Evolutionary conservation across 2,329 filamentous ascomycete species (phyloP), one percentile per base, ranked within the genome.

Genomic region (Ceratocystis papillata): DNA sequence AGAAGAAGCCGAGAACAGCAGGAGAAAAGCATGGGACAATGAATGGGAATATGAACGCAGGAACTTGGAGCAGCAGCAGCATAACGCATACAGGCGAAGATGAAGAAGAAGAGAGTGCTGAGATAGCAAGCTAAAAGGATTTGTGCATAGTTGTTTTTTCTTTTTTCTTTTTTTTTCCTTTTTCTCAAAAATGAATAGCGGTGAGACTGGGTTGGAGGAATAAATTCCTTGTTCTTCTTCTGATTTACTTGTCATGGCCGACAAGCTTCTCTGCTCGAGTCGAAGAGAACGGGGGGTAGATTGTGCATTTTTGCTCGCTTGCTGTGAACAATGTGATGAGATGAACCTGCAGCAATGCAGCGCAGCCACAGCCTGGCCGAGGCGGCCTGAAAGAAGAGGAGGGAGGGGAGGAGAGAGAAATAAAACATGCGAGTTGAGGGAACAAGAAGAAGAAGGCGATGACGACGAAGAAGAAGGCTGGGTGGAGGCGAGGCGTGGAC

Each of bases 361-460:
- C 41, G 25, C 61, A 62, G 41, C 61, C 61, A 62, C 41, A 48
- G 61, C 37, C 61, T 46, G 28, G 41, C 17, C 12, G 41, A 46
- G 46, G 37, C 41, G 22, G 41, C 20, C 41, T 48, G 41, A 28
- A 22, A 30, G 6, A 30, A 45, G 17, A n/a, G 30, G 33, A 61
- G 30, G 33, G 46, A 50, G 20, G 46, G 6, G 22, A 25, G 22
- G 22, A 25, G 22, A 17, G 17, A 48, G 17, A 17, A 17, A 57
- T 3, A 28, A 57, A 57, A n/a, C 53, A 57, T 57, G 53, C 12
- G 6, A 12, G 22, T n/a, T 17, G 12, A 28, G 53, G 20, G 46
- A 22, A 12, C 2, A 20, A 10, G 45, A 20, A 41, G 10, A 41
- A 41, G 37, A 41, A 2, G 37, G 1, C 3, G 37, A 12, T 2